Evolutionary conservation across 192 early-diverging fungal species (phyloP), one percentile per base, ranked within the genome.

Genomic region (Coemansia asiatica): DNA sequence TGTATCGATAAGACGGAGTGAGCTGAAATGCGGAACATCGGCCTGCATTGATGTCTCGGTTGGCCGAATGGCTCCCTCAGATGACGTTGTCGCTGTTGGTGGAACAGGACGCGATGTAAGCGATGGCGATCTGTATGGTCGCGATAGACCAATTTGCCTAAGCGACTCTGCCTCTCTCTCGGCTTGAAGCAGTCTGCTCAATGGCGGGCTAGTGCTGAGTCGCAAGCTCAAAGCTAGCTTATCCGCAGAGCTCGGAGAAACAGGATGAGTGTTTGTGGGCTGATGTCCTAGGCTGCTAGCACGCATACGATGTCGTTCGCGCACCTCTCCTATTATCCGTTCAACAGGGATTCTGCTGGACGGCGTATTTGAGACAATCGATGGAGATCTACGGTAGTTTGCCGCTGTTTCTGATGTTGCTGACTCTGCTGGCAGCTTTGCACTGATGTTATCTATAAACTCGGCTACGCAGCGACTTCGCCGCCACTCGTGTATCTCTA

Each of bases 401-500:
- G 63, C 35, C 33, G 57, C 31, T 33, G 49, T 12, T 27, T 4
- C 36, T 6, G 57, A 29, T 19, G 19, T 23, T 27, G 19, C 40
- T 27, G 23, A 22, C 44, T 15, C 19, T 31, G 31, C 22, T n/a
- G 33, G 50, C 33, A 36, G n/a, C 0, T 25, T n/a, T 25, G 66
- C 29, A 10, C 29, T 22, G 38, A 40, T 33, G 4, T 7, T 57
- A 16, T 27, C 13, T 2, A 80, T 58, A 68, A 80, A 71, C 16
- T 64, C 72, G 0, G 12, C 40, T 9, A 80, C 48, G 26, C 63
- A 71, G 5, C 26, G 57, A 4, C 72, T 71, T n/a, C 72, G 65
- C 23, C 77, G 64, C 77, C 77, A 80, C 63, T 80, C 77, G 13
- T 71, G 56, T 47, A 80, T 66, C 57, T 80, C 77, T 54, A 74